A percentile compares a stretch with the other conserved stretches of the same genome.
phyloP scores from a whole-genome alignment of 352 stramenopile genomes.

The Pythium graminicola region DNA sequence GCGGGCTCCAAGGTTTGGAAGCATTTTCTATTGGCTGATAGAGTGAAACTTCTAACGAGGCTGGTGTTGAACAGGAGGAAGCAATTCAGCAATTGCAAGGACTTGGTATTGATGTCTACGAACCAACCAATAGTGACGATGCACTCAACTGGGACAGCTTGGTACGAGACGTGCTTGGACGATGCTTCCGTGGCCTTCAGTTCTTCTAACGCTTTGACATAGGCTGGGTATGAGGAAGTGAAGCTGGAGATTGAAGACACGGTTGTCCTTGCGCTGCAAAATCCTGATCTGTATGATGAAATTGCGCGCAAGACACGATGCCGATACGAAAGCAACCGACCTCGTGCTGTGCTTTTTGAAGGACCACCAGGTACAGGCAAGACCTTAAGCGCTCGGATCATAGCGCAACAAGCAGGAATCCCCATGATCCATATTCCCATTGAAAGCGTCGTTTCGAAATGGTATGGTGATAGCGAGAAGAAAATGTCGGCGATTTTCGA shows the following conservation, averaged over 20 bases:
- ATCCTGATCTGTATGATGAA: slow-evolving; percentile 87
- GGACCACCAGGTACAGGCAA: slow-evolving; percentile 92
- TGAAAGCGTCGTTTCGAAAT: slow-evolving; percentile 92
- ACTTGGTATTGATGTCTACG: slow-evolving; percentile 79
- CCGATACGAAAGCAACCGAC: slow-evolving; percentile 86
- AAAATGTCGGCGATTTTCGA: slow-evolving; percentile 94
- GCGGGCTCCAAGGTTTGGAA: slow-evolving; percentile 38
- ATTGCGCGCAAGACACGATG: slow-evolving; percentile 87
- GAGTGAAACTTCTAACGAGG: background rate
- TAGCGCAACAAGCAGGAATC: slow-evolving; percentile 88
- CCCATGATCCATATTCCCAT: slow-evolving; percentile 93
- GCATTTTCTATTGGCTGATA: background rate
- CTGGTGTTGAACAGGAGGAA: slow-evolving; percentile 39
- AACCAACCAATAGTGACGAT: slow-evolving; percentile 48
- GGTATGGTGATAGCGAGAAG: slow-evolving; percentile 94
- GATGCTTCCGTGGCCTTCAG: background rate
- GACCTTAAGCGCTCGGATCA: slow-evolving; percentile 91
- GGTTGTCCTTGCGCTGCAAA: slow-evolving; percentile 87
- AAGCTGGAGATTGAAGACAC: slow-evolving; percentile 92
- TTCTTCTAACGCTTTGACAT: background rate
- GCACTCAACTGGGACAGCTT: slow-evolving; percentile 77
- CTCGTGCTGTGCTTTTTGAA: slow-evolving; percentile 89
- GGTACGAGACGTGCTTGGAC: slow-evolving; percentile 23
- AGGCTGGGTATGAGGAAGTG: slow-evolving; percentile 87
- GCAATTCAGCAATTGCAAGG: slow-evolving; percentile 73